Evolutionary conservation across 2,329 filamentous ascomycete species (phyloP).

Genomic region (Arthrobotrys entomopaga): DNA sequence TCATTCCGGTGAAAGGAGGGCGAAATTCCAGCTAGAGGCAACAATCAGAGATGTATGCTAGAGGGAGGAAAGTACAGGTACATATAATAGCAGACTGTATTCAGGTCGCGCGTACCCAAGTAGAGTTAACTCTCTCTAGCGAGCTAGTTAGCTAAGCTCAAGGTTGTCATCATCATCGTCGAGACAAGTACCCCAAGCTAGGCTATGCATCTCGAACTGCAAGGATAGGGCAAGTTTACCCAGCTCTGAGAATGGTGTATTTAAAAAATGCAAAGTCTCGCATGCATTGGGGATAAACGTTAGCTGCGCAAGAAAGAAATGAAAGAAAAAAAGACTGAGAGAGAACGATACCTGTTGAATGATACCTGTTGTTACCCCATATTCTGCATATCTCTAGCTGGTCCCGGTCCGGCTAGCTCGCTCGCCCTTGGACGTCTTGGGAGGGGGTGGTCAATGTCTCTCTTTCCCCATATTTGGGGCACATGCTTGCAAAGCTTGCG

Average conservation of each 20-base stretch:
- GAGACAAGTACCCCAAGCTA: neutral
- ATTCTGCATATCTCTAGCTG: slow-evolving; percentile 11
- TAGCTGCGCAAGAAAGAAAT: neutral
- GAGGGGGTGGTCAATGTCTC: neutral
- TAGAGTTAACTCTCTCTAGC: neutral
- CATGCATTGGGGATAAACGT: slow-evolving; percentile 30
- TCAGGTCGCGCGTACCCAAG: neutral
- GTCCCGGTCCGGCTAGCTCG: neutral
- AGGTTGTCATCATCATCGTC: neutral
- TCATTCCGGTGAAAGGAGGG: too few species aligned
- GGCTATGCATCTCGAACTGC: neutral
- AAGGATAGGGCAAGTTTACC: slow-evolving; percentile 37
- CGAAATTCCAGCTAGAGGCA: too few species aligned
- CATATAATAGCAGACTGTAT: too few species aligned
- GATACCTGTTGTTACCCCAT: slow-evolving; percentile 25
- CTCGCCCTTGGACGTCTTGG: slow-evolving; percentile 3
- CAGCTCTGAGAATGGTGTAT: neutral
- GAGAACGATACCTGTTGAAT: neutral
- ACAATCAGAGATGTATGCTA: too few species aligned
- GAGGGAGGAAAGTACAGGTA: too few species aligned
- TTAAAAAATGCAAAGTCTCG: too few species aligned
- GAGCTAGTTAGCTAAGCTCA: too few species aligned
- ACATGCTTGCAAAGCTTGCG: neutral
- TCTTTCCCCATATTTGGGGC: slow-evolving; percentile 9
- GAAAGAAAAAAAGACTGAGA: too few species aligned